Base-by-base conservation (phyloP, 352 stramenopile species). In the Elongisporangium senticosum region DNA sequence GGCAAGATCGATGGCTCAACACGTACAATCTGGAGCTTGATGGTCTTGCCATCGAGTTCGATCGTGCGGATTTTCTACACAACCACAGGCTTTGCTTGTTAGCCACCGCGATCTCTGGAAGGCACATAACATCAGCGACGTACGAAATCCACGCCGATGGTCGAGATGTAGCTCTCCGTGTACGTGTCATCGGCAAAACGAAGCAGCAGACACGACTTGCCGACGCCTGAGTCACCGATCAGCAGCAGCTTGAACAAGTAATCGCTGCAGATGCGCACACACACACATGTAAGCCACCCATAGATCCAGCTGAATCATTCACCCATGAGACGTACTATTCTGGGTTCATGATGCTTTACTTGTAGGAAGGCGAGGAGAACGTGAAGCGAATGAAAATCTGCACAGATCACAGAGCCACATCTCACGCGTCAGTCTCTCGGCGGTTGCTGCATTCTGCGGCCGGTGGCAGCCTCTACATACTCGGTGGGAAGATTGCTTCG, bases 131-230 rank as follows among this genome's bases (percentile, higher is more conserved):
- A n/a, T n/a, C n/a, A n/a, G n/a, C 57, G 13, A 97, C 90, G 90
- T 84, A 98, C 94, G 82, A 99, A 99, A 79, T 99, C 97, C 47
- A 99, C 97, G 71, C 97, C 97, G 76, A 99, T 99, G 58, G 98
- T 99, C 53, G 96, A 99, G 74, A 99, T 99, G 78, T 99, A 99
- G 64, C 91, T 98, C 72, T 99, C 96, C 58, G 97, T 99, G 88
- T 98, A 99, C 56, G 96, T 98, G 83, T 99, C 97, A 73, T 99
- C 97, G 3, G 97, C 97, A 78, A 99, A 99, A 84, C 97, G 90
- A 21, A 99, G 85, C 63, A 99, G 78, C 64, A 99, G 82, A 86
- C 97, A 99, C 62, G 97, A 99, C 86, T 99, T 98, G 54, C 96
- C 93, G 61, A 99, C 96, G 58, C 96, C 96, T 13, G 92, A 98